Evolutionary conservation across 169 alveolate species (phyloP).

Genomic region (Plasmodium ovale): DNA sequence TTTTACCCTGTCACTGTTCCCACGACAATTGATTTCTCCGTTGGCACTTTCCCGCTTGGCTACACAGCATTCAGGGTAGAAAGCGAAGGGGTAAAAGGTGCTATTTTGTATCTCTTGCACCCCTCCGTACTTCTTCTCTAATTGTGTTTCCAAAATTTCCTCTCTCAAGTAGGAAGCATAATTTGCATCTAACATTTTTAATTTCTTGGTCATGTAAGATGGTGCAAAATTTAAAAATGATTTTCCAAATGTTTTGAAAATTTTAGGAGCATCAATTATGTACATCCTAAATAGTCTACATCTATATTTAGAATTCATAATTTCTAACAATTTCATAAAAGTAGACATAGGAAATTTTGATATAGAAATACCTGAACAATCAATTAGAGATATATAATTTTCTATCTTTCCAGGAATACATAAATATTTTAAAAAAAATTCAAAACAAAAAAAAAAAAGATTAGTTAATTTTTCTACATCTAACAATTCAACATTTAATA

Average conservation of each 20-base stretch:
- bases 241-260: constrained; percentile 76
- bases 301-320: constrained; percentile 81
- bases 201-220: constrained; percentile 73
- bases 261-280: constrained; percentile 78
- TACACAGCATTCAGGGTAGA: constrained; percentile 69
- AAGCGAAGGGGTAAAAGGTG: constrained; percentile 78
- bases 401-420: constrained; percentile 80
- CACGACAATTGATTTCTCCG: neutral
- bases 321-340: constrained; percentile 72
- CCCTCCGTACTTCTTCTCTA: constrained; percentile 80
- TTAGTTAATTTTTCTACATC: constrained; percentile 56
- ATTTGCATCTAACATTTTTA: constrained; percentile 74
- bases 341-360: constrained; percentile 79
- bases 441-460: constrained; percentile 71
- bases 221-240: constrained; percentile 78
- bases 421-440: constrained; percentile 78
- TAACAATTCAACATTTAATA: constrained; percentile 62
- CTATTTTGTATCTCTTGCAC: constrained; percentile 41
- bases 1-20: neutral
- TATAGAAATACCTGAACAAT: constrained; percentile 78
- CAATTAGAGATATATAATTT: constrained; percentile 78
- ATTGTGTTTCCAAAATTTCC: constrained; percentile 75
- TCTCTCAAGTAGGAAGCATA: constrained; percentile 45
- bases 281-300: constrained; percentile 79
- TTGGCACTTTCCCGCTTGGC: neutral